These are phyloP conservation scores for Tulasnella sp. DNA, from an alignment of 768 basidiomycete species.

Conservation along the genomic window DNA sequence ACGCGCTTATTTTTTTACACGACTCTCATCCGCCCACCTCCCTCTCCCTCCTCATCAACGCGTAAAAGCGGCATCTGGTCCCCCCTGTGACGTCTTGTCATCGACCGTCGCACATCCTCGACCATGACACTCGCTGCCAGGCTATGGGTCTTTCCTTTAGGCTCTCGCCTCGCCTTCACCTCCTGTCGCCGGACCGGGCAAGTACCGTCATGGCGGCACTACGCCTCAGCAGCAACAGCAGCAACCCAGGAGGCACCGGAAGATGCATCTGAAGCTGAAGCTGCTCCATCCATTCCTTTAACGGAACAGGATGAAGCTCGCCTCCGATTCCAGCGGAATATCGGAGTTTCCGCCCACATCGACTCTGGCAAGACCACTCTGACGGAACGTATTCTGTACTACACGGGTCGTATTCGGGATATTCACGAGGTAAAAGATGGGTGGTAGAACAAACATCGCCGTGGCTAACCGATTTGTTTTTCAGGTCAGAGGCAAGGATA, in stretches of 20 bases:
- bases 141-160: neutral
- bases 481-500: slow-evolving; percentile 87
- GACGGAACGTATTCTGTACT: slow-evolving; percentile 92
- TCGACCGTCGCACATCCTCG: neutral
- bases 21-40: neutral
- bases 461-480: neutral
- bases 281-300: slow-evolving; percentile 28
- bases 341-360: slow-evolving; percentile 93
- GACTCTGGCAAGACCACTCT: slow-evolving; percentile 98
- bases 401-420: slow-evolving; percentile 90
- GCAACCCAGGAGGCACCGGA: neutral
- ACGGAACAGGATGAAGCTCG: slow-evolving; percentile 61
- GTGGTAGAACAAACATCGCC: slow-evolving; percentile 33
- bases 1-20: neutral
- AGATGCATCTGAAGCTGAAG: neutral
- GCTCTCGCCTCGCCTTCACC: neutral
- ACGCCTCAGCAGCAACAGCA: neutral
- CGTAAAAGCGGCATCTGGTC: neutral
- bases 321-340: slow-evolving; percentile 80
- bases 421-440: slow-evolving; percentile 85
- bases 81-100: slow-evolving; percentile 2
- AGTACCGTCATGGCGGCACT: neutral
- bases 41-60: neutral
- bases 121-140: neutral
- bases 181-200: neutral